Conservation (phyloP, 129 eudicot genomes). For the Mikania micrantha region DNA sequence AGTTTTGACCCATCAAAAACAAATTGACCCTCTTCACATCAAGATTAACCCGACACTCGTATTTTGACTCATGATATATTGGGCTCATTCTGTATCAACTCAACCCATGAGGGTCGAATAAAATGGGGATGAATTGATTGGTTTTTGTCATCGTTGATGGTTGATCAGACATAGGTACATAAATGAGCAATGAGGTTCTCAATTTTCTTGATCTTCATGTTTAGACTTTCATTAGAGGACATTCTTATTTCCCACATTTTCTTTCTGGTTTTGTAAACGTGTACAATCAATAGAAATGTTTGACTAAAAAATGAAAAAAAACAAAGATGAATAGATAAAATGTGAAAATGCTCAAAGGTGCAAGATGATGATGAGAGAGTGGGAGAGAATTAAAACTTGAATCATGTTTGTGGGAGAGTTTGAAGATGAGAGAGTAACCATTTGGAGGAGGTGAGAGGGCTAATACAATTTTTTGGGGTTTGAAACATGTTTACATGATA, state of each 20-base stretch:
- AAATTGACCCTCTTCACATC: no score
- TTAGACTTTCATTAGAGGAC: not conserved
- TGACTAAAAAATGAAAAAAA: not conserved
- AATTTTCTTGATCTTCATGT: no score
- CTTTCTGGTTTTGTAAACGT: not conserved
- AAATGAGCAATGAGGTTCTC: not conserved
- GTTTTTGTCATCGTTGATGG: not conserved
- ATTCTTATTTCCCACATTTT: not conserved
- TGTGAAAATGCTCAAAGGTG: not conserved
- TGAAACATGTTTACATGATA: no score
- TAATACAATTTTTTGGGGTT: not conserved
- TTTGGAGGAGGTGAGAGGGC: not conserved
- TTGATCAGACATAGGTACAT: not conserved
- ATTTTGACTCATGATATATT: not conserved
- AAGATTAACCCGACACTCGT: no score
- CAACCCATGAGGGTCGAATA: not conserved
- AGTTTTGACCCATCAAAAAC: no score
- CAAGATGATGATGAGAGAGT: not conserved
- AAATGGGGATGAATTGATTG: not conserved
- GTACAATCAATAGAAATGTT: not conserved
- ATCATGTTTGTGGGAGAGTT: not conserved
- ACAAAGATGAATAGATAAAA: not conserved
- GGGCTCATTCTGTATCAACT: not conserved
- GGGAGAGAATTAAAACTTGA: not conserved
- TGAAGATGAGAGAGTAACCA: not conserved